Conservation (phyloP, 768 basidiomycete species). For the Coprinopsis sp. region DNA sequence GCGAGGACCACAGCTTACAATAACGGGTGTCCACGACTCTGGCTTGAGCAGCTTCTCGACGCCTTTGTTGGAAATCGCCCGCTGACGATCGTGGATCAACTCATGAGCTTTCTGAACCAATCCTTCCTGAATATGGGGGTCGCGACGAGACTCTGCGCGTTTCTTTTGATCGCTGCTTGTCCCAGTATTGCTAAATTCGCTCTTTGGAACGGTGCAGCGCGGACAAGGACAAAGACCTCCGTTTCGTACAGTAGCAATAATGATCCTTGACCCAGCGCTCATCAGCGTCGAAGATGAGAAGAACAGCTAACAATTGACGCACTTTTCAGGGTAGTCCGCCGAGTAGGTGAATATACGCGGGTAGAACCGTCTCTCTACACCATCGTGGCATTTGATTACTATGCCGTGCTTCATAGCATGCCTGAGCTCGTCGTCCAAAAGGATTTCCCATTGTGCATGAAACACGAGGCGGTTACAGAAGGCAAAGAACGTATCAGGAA, state of each 20-base stretch:
- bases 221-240: conserved; percentile 18
- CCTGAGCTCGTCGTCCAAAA: conserved; percentile 21
- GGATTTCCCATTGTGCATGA: conserved; percentile 21
- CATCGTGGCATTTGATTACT: conserved; percentile 21
- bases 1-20: background rate
- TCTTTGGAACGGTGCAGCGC: conserved; percentile 12
- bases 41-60: background rate
- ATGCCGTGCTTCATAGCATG: conserved; percentile 22
- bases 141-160: background rate
- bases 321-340: conserved; percentile 31
- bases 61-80: background rate
- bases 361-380: conserved; percentile 17
- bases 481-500: conserved; percentile 11
- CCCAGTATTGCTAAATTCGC: conserved; percentile 8
- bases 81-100: background rate
- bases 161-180: background rate
- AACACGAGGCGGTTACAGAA: conserved; percentile 25
- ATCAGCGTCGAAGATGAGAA: background rate
- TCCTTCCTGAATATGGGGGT: background rate
- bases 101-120: background rate
- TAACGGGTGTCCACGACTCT: background rate
- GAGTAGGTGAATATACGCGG: conserved; percentile 24
- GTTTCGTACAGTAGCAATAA: conserved; percentile 20
- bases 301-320: no score
- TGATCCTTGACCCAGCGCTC: conserved; percentile 15